Percentiles rank a stretch among this genome's conserved stretches.
Conservation (phyloP, 495 filamentous ascomycete species). For the Penicillium samsonianum region DNA sequence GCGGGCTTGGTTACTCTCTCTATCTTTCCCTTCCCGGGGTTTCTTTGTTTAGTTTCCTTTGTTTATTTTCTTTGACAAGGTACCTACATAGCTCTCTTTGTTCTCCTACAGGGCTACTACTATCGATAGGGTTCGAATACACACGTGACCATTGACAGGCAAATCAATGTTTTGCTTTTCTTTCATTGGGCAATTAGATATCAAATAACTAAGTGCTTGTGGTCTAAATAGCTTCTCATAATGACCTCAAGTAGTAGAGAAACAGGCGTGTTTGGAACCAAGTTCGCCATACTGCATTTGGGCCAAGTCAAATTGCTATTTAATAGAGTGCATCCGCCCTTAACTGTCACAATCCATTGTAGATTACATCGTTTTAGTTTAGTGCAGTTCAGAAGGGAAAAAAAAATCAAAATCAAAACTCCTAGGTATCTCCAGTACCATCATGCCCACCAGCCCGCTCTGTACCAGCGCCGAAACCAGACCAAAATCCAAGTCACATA, state of each 20-base stretch:
- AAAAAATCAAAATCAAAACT: not conserved
- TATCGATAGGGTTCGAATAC: not conserved
- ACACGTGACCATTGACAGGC: conserved; percentile 5
- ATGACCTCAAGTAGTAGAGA: not conserved
- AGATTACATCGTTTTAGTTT: not conserved
- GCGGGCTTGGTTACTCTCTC: not conserved
- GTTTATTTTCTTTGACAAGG: not conserved
- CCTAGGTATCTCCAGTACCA: not conserved
- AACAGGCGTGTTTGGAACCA: not conserved
- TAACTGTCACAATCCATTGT: not conserved
- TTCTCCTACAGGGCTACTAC: not conserved
- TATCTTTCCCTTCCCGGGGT: not conserved
- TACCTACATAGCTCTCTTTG: not conserved
- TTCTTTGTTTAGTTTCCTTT: not conserved
- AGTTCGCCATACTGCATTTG: not conserved
- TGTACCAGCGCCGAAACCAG: not conserved
- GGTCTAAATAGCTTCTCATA: not conserved
- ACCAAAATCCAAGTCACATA: not conserved
- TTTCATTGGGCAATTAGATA: not conserved
- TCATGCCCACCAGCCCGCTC: not conserved
- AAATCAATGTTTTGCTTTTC: not conserved
- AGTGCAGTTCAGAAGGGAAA: not conserved
- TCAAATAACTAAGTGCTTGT: not conserved
- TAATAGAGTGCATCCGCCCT: not conserved
- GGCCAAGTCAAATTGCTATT: not conserved